A percentile compares a stretch with the other conserved stretches of the same genome.
These are phyloP conservation scores for Apiospora marii DNA, from an alignment of 2,329 filamentous ascomycete genomes.

Conservation along the genomic window DNA sequence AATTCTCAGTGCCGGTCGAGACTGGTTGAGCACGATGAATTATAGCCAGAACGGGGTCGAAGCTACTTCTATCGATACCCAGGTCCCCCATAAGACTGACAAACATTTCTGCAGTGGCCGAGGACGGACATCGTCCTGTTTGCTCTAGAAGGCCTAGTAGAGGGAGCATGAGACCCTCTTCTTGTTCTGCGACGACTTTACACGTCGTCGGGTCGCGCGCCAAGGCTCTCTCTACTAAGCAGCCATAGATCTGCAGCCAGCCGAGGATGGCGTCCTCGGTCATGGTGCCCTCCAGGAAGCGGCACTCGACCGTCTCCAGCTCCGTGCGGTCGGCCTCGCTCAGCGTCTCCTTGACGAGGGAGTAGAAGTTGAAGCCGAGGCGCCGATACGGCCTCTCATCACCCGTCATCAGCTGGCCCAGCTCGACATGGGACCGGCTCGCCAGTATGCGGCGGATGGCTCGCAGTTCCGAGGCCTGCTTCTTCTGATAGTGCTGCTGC, in stretches of 20 bases:
- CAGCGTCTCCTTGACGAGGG: slow-evolving; percentile 42
- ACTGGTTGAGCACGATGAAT: neutral
- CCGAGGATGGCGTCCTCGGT: slow-evolving; percentile 39
- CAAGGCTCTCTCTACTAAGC: slow-evolving; percentile 40
- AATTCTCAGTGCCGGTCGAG: neutral
- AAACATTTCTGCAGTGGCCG: neutral
- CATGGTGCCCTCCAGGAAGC: slow-evolving; percentile 48
- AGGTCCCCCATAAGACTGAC: slow-evolving; percentile 24
- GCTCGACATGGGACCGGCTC: slow-evolving; percentile 37
- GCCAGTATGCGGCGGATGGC: slow-evolving; percentile 43
- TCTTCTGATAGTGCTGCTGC: neutral
- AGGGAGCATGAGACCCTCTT: neutral
- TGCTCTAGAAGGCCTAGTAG: neutral
- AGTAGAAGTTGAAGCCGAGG: slow-evolving; percentile 51
- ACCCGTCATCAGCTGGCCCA: slow-evolving; percentile 48
- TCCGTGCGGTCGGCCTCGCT: slow-evolving; percentile 44
- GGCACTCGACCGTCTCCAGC: slow-evolving; percentile 48
- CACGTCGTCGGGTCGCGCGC: neutral
- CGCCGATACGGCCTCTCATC: slow-evolving; percentile 42
- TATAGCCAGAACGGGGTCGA: slow-evolving; percentile 1
- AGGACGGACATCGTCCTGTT: neutral
- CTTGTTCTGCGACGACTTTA: too few relatives aligned
- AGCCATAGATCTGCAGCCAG: slow-evolving; percentile 46
- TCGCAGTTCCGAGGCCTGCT: neutral
- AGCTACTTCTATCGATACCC: slow-evolving; percentile 11